These are phyloP conservation scores for Pythium oligandrum DNA, from an alignment of 352 stramenopile genomes.

Conservation along the genomic window DNA sequence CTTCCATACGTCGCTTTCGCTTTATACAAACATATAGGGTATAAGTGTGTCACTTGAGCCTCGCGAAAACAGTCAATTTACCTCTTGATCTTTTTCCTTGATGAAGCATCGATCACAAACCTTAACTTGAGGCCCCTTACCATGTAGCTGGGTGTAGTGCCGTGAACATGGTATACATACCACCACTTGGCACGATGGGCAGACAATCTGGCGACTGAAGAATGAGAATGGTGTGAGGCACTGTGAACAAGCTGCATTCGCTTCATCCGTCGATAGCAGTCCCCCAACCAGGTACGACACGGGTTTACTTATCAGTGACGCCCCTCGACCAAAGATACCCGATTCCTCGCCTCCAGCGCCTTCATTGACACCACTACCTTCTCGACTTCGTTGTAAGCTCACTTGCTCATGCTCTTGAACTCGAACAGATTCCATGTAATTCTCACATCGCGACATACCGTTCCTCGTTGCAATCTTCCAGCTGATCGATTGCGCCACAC, in stretches of 20 bases:
- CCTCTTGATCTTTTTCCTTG: conserved; percentile 60
- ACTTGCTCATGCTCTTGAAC: conserved; percentile 42
- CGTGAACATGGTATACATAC: conserved; percentile 61
- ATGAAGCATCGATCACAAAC: conserved; percentile 75
- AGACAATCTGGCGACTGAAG: conserved; percentile 61
- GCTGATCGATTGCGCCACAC: conserved; percentile 66
- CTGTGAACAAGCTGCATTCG: conserved; percentile 32
- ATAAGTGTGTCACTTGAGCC: neutral
- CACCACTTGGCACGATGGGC: conserved; percentile 38
- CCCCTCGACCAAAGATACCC: conserved; percentile 38
- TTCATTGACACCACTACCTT: conserved; percentile 14
- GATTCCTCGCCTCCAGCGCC: conserved; percentile 22
- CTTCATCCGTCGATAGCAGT: conserved; percentile 37
- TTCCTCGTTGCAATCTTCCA: conserved; percentile 53
- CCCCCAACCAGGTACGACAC: conserved; percentile 65
- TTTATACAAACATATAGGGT: conserved; percentile 10
- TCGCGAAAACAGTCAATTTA: conserved; percentile 1
- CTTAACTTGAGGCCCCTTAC: conserved; percentile 37
- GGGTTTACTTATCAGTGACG: conserved; percentile 51
- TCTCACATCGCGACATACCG: conserved; percentile 32
- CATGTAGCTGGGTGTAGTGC: conserved; percentile 41
- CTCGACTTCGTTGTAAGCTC: conserved; percentile 32
- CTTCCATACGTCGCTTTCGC: conserved; percentile 26
- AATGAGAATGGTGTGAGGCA: conserved; percentile 65
- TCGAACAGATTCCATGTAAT: conserved; percentile 39